These are phyloP conservation scores for Sporothrix euskadiensis DNA, from an alignment of 2,329 filamentous ascomycete species.

Conservation along the genomic window DNA sequence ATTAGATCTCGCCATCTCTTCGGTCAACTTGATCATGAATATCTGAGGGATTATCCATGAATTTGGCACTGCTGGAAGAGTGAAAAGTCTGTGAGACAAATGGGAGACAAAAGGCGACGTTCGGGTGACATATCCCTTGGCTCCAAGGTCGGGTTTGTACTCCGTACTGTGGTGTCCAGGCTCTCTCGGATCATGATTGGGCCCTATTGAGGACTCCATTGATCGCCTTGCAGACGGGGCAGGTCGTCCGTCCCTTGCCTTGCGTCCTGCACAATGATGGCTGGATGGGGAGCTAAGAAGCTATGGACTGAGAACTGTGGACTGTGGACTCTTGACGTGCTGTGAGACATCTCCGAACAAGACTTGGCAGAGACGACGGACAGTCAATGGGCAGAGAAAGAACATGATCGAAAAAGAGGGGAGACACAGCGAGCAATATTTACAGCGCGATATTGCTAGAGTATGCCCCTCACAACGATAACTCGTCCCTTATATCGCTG, in stretches of 20 bases:
- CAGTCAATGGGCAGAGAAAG: not conserved
- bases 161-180: not conserved
- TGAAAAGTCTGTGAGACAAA: conserved; percentile 15
- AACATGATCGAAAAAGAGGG: not conserved
- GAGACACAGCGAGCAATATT: not conserved
- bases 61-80: not conserved
- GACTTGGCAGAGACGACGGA: not conserved
- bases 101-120: conserved; percentile 13
- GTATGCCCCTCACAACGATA: not conserved
- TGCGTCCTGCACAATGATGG: not conserved
- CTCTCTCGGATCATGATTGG: not conserved
- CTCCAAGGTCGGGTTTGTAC: not conserved
- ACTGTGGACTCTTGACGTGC: conserved; percentile 2
- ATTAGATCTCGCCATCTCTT: not conserved
- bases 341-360: not conserved
- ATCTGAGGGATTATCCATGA: not conserved
- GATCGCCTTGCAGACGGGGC: not conserved
- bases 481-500: not conserved
- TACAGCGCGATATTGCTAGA: not conserved
- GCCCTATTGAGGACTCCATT: not conserved
- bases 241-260: not conserved
- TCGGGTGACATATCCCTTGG: conserved; percentile 9
- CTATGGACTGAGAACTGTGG: not conserved
- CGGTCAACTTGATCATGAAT: not conserved
- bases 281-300: not conserved